Base-by-base conservation (phyloP, 306 rosid species). In the Boehmeria nivea region DNA sequence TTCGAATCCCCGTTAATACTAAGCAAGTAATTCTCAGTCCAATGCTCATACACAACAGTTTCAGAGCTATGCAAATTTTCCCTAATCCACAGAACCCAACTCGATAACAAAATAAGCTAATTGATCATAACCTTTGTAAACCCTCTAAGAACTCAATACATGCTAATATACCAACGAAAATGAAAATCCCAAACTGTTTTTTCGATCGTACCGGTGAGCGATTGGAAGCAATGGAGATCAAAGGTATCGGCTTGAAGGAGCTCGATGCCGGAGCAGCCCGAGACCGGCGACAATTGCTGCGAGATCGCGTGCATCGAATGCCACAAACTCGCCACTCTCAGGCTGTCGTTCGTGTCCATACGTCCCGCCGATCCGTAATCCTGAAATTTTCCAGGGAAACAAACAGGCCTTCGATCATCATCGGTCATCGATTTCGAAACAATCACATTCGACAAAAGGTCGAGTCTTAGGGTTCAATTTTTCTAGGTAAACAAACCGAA, bases 261-360 rank as follows among this genome's bases (percentile, higher is more conserved):
- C 60, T 90, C 98, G 57, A 87, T 74, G 45, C 98, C 96, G 12
- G 66, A 67, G 64, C 95, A 87, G 53, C 95, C 95, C 14, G 71
- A 38, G 43, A 87, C 69, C 3, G 96, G 96, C 6, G 96, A 91
- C 47, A 82, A 49, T 62, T 90, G 94, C 71, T 90, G 96, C 66
- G 98, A 87, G 66, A 91, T 91, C 55, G 98, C 95, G 43, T 91
- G 96, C 98, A 90, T 90, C 42, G 95, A 90, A 55, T 90, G 95
- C 98, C 95, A 90, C 60, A 91, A 78, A 71, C 95, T 91, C 12
- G 95, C 98, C 66, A 91, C 94, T 60, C 98, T 63, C 81, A 91
- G 78, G 75, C 86, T 90, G 60, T 90, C 95, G 50, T 89, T 89
- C 11, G 95, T 87, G 73, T 90, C 97, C 95, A 87, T 90, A 56